Base-by-base conservation (phyloP, 148 eudicot genomes). In the Camellia granthamiana region DNA sequence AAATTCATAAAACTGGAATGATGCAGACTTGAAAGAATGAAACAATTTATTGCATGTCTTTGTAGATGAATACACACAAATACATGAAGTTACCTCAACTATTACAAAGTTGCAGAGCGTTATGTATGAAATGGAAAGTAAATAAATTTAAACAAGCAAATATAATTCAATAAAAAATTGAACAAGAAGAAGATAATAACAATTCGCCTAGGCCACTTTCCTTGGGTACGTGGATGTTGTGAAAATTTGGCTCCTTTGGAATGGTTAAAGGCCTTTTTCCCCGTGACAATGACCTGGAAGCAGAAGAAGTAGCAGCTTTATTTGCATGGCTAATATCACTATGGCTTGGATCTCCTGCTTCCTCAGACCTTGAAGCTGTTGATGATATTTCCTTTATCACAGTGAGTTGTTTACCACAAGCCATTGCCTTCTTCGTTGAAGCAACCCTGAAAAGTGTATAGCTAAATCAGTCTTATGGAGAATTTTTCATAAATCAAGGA, bases 91-190 rank as follows among this genome's bases (percentile, higher is more conserved):
- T 30, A 30, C 38, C 38, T 30, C 38, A 30, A 30, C 38, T 30
- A 30, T 30, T 30, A 30, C 38, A 30, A 30, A 30, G 38, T 30
- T 30, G 38, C 38, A 30, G 38, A 30, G 38, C 38, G 38, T 30
- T 30, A 1, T 30, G 38, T 30, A 30, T 30, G 38, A 30, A 30
- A 30, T 30, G 38, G 38, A 30, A 30, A 30, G 38, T 30, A 30
- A 30, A 30, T 30, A 30, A 30, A 30, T 30, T 41, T 14, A 58
- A 55, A 42, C 81, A 21, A 78, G 75, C 58, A 71, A 54, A 59
- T 41, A 30, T 12, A 44, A 89, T 85, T 86, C 88, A 90, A 90
- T 89, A 84, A 78, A 70, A 23, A 77, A 90, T 87, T 89, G 93
- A 86, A 88, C 90, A 67, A 81, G 52, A 74, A 52, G 9, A 14